Percentiles rank a stretch among this genome's conserved stretches.
phyloP scores from a whole-genome alignment of 1,139 yeast species.

The Geotrichum europaeum region DNA sequence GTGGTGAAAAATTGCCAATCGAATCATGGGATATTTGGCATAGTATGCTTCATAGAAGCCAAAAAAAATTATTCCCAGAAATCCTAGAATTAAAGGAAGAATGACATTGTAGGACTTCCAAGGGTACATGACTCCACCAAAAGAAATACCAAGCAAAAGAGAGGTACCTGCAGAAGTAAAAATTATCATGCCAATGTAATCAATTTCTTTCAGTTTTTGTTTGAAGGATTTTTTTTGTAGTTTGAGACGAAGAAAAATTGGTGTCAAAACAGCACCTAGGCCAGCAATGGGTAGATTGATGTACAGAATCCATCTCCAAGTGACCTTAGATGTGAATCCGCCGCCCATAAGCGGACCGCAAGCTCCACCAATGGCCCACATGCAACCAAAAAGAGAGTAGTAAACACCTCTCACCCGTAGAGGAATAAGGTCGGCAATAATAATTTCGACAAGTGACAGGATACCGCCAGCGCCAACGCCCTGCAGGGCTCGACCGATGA shows the following conservation, averaged over 20 bases:
- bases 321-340: constrained; percentile 49
- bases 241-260: constrained; percentile 50
- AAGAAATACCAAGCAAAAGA: constrained; percentile 44
- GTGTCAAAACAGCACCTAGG: constrained; percentile 42
- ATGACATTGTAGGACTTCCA: constrained; percentile 55
- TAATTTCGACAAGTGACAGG: constrained; percentile 51
- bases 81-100: constrained; percentile 48
- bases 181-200: constrained; percentile 35
- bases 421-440: constrained; percentile 56
- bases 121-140: constrained; percentile 44
- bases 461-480: constrained; percentile 73
- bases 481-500: constrained; percentile 63
- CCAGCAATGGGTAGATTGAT: constrained; percentile 66
- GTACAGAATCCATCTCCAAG: constrained; percentile 80
- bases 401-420: constrained; percentile 46
- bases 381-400: constrained; percentile 39
- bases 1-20: constrained; percentile 38
- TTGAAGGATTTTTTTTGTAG: constrained; percentile 38
- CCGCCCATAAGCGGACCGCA: constrained; percentile 67
- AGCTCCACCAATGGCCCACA: constrained; percentile 53
- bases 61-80: constrained; percentile 38
- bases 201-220: constrained; percentile 41
- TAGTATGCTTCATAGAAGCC: constrained; percentile 43
- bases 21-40: constrained; percentile 46
- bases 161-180: constrained; percentile 37